phyloP scores from a whole-genome alignment of 768 basidiomycete species.

The Suillus hirtellus region DNA sequence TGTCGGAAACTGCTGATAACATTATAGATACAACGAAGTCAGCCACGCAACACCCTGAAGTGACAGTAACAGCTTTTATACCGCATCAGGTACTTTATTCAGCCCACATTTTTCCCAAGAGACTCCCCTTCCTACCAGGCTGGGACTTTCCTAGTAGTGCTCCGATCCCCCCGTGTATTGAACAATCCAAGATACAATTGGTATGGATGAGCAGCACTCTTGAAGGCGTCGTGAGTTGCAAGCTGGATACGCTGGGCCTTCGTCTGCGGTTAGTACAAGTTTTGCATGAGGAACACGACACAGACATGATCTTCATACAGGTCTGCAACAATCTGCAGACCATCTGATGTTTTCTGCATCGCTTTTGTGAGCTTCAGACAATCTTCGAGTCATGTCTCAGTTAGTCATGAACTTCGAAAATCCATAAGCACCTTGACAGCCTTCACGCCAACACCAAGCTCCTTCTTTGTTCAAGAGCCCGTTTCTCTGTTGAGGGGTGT shows the following conservation, averaged over 20 bases:
- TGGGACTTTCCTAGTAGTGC: too few species aligned
- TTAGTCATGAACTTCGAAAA: neutral
- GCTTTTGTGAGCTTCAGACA: constrained; percentile 78
- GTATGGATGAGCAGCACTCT: too few species aligned
- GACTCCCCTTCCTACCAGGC: too few species aligned
- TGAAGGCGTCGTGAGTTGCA: too few species aligned
- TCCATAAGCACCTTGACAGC: constrained; percentile 54
- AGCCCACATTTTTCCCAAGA: too few species aligned
- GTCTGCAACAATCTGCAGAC: constrained; percentile 72
- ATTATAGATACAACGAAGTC: too few species aligned
- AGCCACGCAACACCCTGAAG: too few species aligned
- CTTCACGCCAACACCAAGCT: constrained; percentile 87
- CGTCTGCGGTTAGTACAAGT: constrained; percentile 9
- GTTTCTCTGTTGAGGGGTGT: constrained; percentile 40
- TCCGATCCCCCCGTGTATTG: too few species aligned
- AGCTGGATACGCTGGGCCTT: constrained; percentile 70
- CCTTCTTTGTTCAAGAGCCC: constrained; percentile 69
- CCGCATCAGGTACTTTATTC: too few species aligned
- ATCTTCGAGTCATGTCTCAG: constrained; percentile 38
- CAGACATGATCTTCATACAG: constrained; percentile 77
- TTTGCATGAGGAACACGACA: constrained; percentile 11
- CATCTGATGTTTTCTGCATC: constrained; percentile 73
- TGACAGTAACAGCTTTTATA: too few species aligned
- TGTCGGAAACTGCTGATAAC: too few species aligned
- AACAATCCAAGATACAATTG: too few species aligned